These are phyloP conservation scores for Aureobasidium sp. DNA, from an alignment of 2,329 filamentous ascomycete genomes.

Conservation along the genomic window DNA sequence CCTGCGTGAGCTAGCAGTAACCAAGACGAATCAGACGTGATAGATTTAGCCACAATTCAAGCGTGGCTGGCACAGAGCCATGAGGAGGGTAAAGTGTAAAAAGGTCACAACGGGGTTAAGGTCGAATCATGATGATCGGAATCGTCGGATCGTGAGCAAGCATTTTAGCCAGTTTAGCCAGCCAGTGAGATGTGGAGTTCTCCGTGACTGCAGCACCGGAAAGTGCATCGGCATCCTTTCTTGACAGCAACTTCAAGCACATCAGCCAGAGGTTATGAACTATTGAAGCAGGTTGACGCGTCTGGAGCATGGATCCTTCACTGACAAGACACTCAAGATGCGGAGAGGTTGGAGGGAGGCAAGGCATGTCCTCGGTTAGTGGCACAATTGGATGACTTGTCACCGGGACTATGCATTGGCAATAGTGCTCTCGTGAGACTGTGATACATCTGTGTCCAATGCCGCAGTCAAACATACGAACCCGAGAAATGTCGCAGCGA, in stretches of 20 bases:
- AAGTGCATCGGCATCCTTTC: background rate
- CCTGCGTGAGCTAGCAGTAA: background rate
- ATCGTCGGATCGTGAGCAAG: background rate
- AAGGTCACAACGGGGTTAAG: background rate
- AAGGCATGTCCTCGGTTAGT: background rate
- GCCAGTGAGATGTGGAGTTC: background rate
- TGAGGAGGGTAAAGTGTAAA: slow-evolving; percentile 3
- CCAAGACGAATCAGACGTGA: background rate
- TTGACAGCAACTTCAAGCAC: background rate
- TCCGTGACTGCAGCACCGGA: background rate
- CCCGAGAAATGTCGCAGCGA: background rate
- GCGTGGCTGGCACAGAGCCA: slow-evolving; percentile 2
- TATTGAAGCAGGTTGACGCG: background rate
- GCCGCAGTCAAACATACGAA: background rate
- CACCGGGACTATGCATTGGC: background rate
- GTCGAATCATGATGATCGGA: background rate
- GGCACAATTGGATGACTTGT: background rate
- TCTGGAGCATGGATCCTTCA: background rate
- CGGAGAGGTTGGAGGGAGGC: background rate
- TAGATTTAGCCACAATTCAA: slow-evolving; percentile 8
- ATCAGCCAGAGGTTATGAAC: background rate
- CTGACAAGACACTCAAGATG: background rate
- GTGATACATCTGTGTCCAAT: background rate
- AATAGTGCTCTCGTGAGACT: background rate
- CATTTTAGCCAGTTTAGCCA: slow-evolving; percentile 8